Conservation (phyloP, 305 asterid genomes). For the Withania somnifera region DNA sequence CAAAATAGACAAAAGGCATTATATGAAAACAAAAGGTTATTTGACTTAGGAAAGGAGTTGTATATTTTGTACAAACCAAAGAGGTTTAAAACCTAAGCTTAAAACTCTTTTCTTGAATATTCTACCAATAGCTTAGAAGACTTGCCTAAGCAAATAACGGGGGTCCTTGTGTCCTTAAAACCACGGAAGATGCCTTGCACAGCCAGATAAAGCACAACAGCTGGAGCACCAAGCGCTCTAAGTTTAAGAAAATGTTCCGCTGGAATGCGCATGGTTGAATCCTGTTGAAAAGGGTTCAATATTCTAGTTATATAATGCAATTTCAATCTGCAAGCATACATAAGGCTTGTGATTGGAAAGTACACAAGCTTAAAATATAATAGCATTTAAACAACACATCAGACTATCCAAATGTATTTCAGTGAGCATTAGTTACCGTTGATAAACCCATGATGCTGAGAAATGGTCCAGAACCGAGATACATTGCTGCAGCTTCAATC, state of each 20-base stretch:
- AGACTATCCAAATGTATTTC: not conserved
- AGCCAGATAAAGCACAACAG: constrained; percentile 33
- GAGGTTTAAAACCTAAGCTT: not conserved
- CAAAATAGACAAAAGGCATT: not conserved
- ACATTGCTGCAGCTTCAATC: constrained; percentile 33
- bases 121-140: not conserved
- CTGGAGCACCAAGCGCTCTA: constrained; percentile 40
- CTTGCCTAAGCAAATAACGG: constrained; percentile 35
- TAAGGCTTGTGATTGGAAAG: not conserved
- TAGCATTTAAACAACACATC: not conserved
- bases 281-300: constrained; percentile 12
- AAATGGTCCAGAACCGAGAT: constrained; percentile 24
- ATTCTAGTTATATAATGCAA: not conserved
- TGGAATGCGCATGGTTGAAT: constrained; percentile 29
- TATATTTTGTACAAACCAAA: not conserved
- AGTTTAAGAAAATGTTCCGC: constrained; percentile 33
- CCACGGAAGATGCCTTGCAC: constrained; percentile 35
- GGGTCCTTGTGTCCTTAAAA: constrained; percentile 28
- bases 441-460: constrained; percentile 35
- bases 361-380: not conserved
- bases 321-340: not conserved
- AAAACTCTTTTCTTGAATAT: not conserved
- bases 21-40: not conserved
- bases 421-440: constrained; percentile 7
- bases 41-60: not conserved